Evolutionary conservation across 352 stramenopile genomes (phyloP).

Genomic region (Pythium dissotocum): DNA sequence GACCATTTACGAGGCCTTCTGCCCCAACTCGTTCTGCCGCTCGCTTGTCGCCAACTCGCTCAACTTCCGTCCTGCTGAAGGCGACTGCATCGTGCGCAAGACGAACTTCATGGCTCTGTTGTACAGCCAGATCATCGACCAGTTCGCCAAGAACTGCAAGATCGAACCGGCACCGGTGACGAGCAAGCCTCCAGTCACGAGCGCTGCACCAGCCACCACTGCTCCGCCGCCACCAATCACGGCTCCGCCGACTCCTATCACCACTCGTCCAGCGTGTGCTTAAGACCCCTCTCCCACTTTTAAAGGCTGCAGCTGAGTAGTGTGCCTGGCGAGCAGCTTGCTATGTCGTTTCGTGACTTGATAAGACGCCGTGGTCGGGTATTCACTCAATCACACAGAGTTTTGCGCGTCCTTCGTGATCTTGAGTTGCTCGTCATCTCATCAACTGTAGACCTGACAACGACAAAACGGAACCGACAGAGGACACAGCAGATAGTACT

Average conservation of each 20-base stretch:
- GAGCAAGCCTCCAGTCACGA: background rate
- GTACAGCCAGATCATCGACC: background rate
- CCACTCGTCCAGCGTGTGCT: background rate
- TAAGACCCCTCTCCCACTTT: background rate
- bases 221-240: background rate
- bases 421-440: too few relatives aligned
- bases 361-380: too few relatives aligned
- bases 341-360: too few relatives aligned
- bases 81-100: background rate
- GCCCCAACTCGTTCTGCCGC: background rate
- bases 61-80: background rate
- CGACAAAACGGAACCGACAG: background rate
- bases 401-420: too few relatives aligned
- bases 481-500: background rate
- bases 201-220: background rate
- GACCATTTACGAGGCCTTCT: background rate
- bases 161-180: slow-evolving; percentile 20
- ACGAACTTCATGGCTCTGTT: background rate
- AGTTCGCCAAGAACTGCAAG: slow-evolving; percentile 54
- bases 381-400: too few relatives aligned
- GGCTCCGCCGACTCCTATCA: background rate
- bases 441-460: background rate
- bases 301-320: too few relatives aligned
- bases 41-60: background rate
- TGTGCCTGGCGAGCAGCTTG: too few relatives aligned